phyloP scores from a whole-genome alignment of 2,329 filamentous ascomycete genomes.

The Ceratocystis destructans region DNA sequence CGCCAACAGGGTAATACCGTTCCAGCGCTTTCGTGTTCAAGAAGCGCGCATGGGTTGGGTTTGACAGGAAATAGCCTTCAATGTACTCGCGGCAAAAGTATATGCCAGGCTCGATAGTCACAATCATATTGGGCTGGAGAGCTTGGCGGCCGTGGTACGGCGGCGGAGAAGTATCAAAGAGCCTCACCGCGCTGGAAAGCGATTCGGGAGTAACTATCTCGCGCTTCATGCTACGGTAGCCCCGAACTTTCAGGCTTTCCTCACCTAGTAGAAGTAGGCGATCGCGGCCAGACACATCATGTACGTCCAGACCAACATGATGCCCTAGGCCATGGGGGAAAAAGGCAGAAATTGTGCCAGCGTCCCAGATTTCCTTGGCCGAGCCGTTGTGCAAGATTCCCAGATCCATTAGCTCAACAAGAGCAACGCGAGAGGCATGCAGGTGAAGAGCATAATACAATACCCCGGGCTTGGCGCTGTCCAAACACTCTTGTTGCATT shows the following conservation, averaged over 20 bases:
- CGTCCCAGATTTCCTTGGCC: slow-evolving; percentile 38
- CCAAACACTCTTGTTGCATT: slow-evolving; percentile 70
- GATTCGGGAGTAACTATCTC: slow-evolving; percentile 29
- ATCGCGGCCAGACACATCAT: slow-evolving; percentile 39
- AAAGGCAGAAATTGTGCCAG: slow-evolving; percentile 45
- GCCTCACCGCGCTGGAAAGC: slow-evolving; percentile 21
- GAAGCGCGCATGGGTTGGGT: slow-evolving; percentile 44
- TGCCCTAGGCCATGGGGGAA: slow-evolving; percentile 54
- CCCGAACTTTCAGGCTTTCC: slow-evolving; percentile 24
- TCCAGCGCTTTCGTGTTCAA: slow-evolving; percentile 53
- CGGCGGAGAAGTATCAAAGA: slow-evolving; percentile 20
- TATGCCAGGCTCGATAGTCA: slow-evolving; percentile 69
- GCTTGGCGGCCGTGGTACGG: slow-evolving; percentile 28
- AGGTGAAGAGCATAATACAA: slow-evolving; percentile 60
- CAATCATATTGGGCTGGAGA: slow-evolving; percentile 50
- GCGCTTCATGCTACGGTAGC: slow-evolving; percentile 27
- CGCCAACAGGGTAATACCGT: slow-evolving; percentile 64
- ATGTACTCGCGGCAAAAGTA: slow-evolving; percentile 67
- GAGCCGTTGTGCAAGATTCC: slow-evolving; percentile 56
- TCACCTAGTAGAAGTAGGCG: slow-evolving; percentile 27
- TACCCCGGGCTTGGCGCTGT: slow-evolving; percentile 52
- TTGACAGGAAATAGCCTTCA: slow-evolving; percentile 51
- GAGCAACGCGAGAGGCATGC: slow-evolving; percentile 57
- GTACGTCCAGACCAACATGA: slow-evolving; percentile 51
- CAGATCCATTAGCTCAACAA: slow-evolving; percentile 53